Evolutionary conservation across 2,329 filamentous ascomycete species (phyloP).

Genomic region (Eutypella sp.): DNA sequence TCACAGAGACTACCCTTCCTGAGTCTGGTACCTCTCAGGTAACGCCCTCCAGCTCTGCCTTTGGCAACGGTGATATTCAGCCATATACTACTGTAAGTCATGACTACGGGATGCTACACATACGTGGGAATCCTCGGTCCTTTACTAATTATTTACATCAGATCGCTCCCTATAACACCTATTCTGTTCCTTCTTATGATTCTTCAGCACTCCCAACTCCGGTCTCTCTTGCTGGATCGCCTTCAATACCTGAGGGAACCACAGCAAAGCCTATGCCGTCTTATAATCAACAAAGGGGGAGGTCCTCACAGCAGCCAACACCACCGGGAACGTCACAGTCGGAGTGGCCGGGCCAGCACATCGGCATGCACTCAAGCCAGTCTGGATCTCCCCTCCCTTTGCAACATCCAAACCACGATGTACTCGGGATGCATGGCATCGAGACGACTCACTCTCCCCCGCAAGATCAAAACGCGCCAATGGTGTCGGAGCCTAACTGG

Average conservation of each 20-base stretch:
- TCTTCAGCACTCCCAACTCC: slow-evolving; percentile 43
- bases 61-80: slow-evolving; percentile 20
- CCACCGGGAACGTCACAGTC: slow-evolving; percentile 44
- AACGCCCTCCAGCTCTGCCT: slow-evolving; percentile 20
- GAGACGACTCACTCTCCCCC: slow-evolving; percentile 25
- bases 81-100: slow-evolving; percentile 23
- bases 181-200: slow-evolving; percentile 34
- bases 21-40: slow-evolving; percentile 14
- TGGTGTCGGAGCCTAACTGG: slow-evolving; percentile 27
- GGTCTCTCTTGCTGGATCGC: slow-evolving; percentile 44
- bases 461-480: slow-evolving; percentile 20
- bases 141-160: slow-evolving; percentile 16
- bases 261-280: slow-evolving; percentile 34
- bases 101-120: slow-evolving; percentile 1
- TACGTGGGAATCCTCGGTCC: slow-evolving; percentile 5
- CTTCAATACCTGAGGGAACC: slow-evolving; percentile 40
- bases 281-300: slow-evolving; percentile 34
- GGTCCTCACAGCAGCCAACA: slow-evolving; percentile 39
- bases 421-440: slow-evolving; percentile 35
- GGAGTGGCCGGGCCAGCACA: slow-evolving; percentile 39
- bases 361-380: slow-evolving; percentile 37
- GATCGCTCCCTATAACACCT: slow-evolving; percentile 34
- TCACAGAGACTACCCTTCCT: slow-evolving; percentile 14
- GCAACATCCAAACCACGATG: slow-evolving; percentile 32
- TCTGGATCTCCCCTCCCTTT: slow-evolving; percentile 41